Evolutionary conservation across 2,329 filamentous ascomycete genomes (phyloP).

Genomic region (Xylaria polymorpha): DNA sequence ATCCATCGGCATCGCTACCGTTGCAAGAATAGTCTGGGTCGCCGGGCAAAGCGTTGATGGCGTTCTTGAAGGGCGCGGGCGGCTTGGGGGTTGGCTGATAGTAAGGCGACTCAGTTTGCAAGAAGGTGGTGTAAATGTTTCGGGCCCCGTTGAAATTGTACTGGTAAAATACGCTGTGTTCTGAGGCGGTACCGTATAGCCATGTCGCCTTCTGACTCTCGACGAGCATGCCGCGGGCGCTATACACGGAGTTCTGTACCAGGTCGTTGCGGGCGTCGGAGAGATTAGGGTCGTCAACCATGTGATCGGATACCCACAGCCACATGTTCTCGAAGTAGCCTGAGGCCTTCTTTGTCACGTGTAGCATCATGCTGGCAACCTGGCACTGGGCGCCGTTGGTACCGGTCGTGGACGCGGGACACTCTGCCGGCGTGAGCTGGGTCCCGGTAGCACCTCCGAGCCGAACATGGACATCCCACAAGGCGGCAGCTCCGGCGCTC

Average conservation of each 20-base stretch:
- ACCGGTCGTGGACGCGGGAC: constrained; percentile 59
- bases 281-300: constrained; percentile 59
- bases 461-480: constrained; percentile 84
- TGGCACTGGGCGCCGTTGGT: constrained; percentile 51
- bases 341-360: constrained; percentile 54
- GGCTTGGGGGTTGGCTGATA: constrained; percentile 74
- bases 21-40: constrained; percentile 34
- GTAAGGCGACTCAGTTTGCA: constrained; percentile 78
- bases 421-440: constrained; percentile 71
- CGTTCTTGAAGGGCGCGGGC: constrained; percentile 63
- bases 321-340: constrained; percentile 59
- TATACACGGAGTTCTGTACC: constrained; percentile 52
- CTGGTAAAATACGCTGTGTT: constrained; percentile 76
- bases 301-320: constrained; percentile 60
- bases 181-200: constrained; percentile 73
- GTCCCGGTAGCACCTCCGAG: constrained; percentile 79
- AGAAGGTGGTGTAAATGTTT: constrained; percentile 71
- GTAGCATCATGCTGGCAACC: constrained; percentile 58
- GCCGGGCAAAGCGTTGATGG: constrained; percentile 54
- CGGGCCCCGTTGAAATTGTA: constrained; percentile 72
- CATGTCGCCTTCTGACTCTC: constrained; percentile 62
- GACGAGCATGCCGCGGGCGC: constrained; percentile 61
- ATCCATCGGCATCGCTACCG: constrained; percentile 51
- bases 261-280: background rate
- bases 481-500: constrained; percentile 57